Percentiles rank a stretch among this genome's conserved stretches.
phyloP scores from a whole-genome alignment of 2,329 filamentous ascomycete species.

The Cordyceps pruinosa region DNA sequence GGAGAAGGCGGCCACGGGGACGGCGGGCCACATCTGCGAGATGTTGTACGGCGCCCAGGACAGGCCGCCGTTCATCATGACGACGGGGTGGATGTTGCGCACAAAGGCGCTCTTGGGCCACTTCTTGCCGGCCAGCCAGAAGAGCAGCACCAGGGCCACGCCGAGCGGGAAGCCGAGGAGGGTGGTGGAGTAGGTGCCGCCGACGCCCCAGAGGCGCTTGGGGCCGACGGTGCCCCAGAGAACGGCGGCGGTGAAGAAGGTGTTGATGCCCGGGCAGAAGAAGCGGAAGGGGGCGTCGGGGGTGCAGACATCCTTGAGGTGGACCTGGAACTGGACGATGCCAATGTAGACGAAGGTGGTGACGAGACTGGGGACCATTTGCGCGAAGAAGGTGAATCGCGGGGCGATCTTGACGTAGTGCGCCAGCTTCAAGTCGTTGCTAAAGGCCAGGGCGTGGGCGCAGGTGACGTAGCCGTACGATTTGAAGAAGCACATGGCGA shows the following conservation, averaged over 20 bases:
- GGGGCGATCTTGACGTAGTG: conserved; percentile 46
- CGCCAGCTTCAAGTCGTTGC: conserved; percentile 42
- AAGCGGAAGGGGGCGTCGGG: conserved; percentile 28
- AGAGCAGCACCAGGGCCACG: conserved; percentile 26
- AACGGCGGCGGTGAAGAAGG: conserved; percentile 34
- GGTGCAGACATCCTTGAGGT: conserved; percentile 32
- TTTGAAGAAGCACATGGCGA: conserved; percentile 28
- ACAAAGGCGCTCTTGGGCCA: conserved; percentile 27
- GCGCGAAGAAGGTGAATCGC: conserved; percentile 39
- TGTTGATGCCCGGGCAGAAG: conserved; percentile 31
- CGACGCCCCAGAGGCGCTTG: conserved; percentile 34
- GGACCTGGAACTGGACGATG: conserved; percentile 32
- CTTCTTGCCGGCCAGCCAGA: conserved; percentile 30
- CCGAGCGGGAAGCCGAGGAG: conserved; percentile 35
- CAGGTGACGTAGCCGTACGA: conserved; percentile 30
- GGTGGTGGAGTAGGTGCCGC: conserved; percentile 28
- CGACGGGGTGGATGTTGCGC: conserved; percentile 36
- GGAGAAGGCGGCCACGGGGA: conserved; percentile 40
- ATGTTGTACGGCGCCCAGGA: conserved; percentile 39
- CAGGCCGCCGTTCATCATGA: conserved; percentile 33
- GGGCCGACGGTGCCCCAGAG: conserved; percentile 47
- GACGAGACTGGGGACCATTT: conserved; percentile 38
- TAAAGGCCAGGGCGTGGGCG: conserved; percentile 23
- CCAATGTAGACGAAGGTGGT: conserved; percentile 41
- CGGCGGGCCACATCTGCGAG: conserved; percentile 39